Evolutionary conservation across 257 asterid genomes (phyloP).

Genomic region (Gardenia jasminoides): DNA sequence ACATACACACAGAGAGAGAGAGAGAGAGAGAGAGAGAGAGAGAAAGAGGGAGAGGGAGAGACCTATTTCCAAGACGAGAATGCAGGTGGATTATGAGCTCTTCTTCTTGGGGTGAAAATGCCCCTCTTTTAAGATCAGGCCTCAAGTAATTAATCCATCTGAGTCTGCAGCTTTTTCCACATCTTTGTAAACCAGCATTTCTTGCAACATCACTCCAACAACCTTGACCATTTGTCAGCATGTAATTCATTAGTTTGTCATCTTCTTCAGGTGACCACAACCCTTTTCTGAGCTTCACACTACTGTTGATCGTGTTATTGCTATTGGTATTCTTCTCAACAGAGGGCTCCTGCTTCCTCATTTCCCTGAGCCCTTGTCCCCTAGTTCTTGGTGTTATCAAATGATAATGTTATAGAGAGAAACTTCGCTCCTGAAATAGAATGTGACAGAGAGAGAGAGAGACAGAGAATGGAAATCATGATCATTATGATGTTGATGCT

Average conservation of each 20-base stretch:
- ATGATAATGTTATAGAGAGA: constrained; percentile 36
- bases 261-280: constrained; percentile 12
- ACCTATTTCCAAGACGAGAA: constrained; percentile 68
- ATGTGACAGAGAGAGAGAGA: neutral
- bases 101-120: constrained; percentile 57
- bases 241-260: constrained; percentile 51
- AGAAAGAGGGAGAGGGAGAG: neutral
- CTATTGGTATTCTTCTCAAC: constrained; percentile 11
- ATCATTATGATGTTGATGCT: constrained; percentile 43
- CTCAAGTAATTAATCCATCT: no score
- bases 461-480: constrained; percentile 43
- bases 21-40: neutral
- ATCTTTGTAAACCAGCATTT: neutral
- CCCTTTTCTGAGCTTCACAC: constrained; percentile 50
- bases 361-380: constrained; percentile 21
- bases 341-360: constrained; percentile 54
- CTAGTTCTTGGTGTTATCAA: constrained; percentile 53
- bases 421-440: constrained; percentile 10
- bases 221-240: constrained; percentile 59
- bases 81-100: constrained; percentile 58
- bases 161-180: no score
- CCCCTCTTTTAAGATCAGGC: constrained; percentile 16
- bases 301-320: neutral
- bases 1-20: no score
- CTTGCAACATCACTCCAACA: constrained; percentile 65